These are phyloP conservation scores for Tremella fuciformis DNA, from an alignment of 768 basidiomycete genomes.

Conservation along the genomic window DNA sequence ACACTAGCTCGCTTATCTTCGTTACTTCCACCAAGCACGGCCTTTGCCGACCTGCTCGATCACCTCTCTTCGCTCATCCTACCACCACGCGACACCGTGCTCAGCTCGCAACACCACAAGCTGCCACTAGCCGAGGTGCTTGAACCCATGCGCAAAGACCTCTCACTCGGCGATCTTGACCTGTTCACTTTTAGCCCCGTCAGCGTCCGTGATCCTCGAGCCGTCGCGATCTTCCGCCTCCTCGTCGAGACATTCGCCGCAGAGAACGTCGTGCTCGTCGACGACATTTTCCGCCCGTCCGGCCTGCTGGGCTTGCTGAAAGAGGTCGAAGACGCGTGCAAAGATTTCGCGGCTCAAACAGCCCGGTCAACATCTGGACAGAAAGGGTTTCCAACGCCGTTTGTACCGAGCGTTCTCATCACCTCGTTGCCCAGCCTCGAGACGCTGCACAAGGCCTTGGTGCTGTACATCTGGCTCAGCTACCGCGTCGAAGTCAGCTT, in stretches of 20 bases:
- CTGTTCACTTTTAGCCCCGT: constrained; percentile 51
- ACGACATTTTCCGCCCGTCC: constrained; percentile 51
- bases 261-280: constrained; percentile 56
- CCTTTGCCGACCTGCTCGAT: constrained; percentile 50
- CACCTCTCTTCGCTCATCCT: constrained; percentile 42
- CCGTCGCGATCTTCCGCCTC: constrained; percentile 34
- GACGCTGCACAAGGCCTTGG: constrained; percentile 69
- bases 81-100: constrained; percentile 41
- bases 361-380: constrained; percentile 40
- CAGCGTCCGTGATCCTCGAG: constrained; percentile 46
- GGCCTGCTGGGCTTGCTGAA: constrained; percentile 56
- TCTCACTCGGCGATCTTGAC: constrained; percentile 50
- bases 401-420: constrained; percentile 32
- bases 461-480: constrained; percentile 79
- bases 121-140: constrained; percentile 42
- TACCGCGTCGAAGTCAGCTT: constrained; percentile 70
- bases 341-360: constrained; percentile 19
- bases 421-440: constrained; percentile 59
- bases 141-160: constrained; percentile 37
- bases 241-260: constrained; percentile 57
- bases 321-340: constrained; percentile 51
- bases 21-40: constrained; percentile 49
- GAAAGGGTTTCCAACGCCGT: constrained; percentile 9
- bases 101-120: constrained; percentile 28
- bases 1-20: constrained; percentile 39